Evolutionary conservation across 331 rosid species (phyloP), one percentile per base, ranked within the genome.

Genomic region (Arachis monticola): DNA sequence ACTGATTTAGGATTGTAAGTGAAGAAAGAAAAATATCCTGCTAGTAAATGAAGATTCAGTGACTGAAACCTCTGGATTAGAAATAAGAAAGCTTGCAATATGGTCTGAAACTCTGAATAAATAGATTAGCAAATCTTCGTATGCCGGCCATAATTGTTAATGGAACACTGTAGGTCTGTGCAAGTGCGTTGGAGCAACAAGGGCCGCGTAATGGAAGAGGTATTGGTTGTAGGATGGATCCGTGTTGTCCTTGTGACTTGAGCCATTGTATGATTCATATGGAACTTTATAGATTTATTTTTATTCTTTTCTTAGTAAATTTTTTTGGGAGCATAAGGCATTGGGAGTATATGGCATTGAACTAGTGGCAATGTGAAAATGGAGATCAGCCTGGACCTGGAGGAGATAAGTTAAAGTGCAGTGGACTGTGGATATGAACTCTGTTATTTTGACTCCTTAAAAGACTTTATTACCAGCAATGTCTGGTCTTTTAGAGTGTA

Each of bases 401-500:
- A 70, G 27, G 14, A 60, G 52, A 60, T 13, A 51, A 60, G 59
- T 50, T 10, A 48, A 79, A 72, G 31, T 13, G 10, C 41, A 32
- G 48, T 40, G 1, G 50, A 5, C 6, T 53, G 47, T 61, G 46
- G 60, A 3, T 45, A 10, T 35, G 27, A 70, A 66, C 51, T 22
- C 47, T 32, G 42, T 56, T 44, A 17, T 17, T 17, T 17, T 17
- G 22, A 17, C 22, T 17, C 22, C 22, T 17, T 17, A 17, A 17
- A 17, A 17, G 22, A 17, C 22, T 17, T 17, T 17, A 7, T 6
- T 74, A 38, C 46, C 32, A 45, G 67, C 73, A 69, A 61, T 3
- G 10, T 55, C 31, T 69, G 56, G 67, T 68, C 66, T 62, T 62
- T 27, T 32, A 62, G 72, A 57, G 65, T 7, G 14, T 10, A 45